These are phyloP conservation scores for Trametes cingulata DNA, from an alignment of 768 basidiomycete genomes.

Conservation along the genomic window DNA sequence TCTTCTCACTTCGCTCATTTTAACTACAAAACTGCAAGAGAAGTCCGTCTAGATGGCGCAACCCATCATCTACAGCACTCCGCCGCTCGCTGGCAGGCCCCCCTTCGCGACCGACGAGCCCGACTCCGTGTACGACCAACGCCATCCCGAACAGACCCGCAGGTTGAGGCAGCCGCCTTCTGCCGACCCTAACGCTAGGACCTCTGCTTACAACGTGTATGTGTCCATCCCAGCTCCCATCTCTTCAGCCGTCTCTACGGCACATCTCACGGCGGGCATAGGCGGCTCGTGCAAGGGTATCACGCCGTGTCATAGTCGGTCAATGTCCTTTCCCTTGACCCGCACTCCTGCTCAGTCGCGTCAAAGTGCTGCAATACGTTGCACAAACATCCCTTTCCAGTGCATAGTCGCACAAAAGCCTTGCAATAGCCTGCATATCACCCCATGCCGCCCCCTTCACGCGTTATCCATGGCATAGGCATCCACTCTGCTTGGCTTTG, in stretches of 20 bases:
- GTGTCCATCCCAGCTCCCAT: conserved; percentile 30
- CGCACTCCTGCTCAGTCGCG: no score
- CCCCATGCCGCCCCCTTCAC: no score
- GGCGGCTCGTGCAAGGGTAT: no score
- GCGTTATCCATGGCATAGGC: no score
- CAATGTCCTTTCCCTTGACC: no score
- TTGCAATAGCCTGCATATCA: no score
- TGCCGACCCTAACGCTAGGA: conserved; percentile 51
- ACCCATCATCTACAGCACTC: conserved; percentile 30
- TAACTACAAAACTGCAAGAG: conserved; percentile 8
- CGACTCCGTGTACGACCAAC: conserved; percentile 56
- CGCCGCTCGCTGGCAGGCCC: conserved; percentile 60
- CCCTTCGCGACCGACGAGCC: conserved; percentile 72
- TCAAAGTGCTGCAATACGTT: no score
- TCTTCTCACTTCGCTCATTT: conserved; percentile 27
- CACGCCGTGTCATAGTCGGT: no score
- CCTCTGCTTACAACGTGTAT: conserved; percentile 70
- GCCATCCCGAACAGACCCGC: conserved; percentile 43
- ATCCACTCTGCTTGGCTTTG: no score
- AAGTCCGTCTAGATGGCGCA: conserved; percentile 23
- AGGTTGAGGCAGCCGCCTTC: conserved; percentile 42
- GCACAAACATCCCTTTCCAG: no score
- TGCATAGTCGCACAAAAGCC: no score
- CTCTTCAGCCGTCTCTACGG: background rate
- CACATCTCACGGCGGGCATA: no score